Evolutionary conservation across 148 eudicot genomes (phyloP), one percentile per base, ranked within the genome.

Genomic region (Chenopodium suecicum): DNA sequence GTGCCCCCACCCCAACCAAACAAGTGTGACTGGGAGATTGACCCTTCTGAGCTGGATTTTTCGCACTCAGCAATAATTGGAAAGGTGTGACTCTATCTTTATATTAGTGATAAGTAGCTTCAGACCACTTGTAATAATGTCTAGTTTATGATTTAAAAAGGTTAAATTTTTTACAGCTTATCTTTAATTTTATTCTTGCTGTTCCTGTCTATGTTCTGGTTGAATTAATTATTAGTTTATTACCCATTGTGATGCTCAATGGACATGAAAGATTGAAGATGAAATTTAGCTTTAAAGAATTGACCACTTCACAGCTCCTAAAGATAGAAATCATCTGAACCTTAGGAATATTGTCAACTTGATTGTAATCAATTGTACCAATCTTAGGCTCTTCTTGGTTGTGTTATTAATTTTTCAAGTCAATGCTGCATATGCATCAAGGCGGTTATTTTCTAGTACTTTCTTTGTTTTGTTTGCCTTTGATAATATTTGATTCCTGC

Each of bases 1-100:
- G 97, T 93, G 83, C 88, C 92, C 65, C 99, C 99, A 48, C 99
- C 99, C 85, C 84, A 88, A 75, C 92, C 99, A 79, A 92, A 92
- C 44, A 93, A 94, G 84, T 94, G 97, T 81, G 98, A 95, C 82
- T 95, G 99, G 99, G 99, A 95, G 85, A 92, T 95, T 82, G 98
- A 95, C 54, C 99, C 99, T 72, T 4, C 86, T 80, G 99, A 95
- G 91, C 82, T 95, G 81, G 99, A 95, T 81, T 95, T 95, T 79
- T 86, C 95, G 73, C 87, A 87, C 78, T 90, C 99, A 19, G 52
- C 78, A 77, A 89, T 89, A 1, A 91, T 95, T 77, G 99, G 99
- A 56, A 95, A 95, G 98, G 98, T 95, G 60, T 74, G 90, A 34
- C 79, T 80, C 72, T 75, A 46, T 78, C 23, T 76, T 56, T 60